phyloP scores from a whole-genome alignment of 2,329 filamentous ascomycete species.

The Cladobotryum protrusum region DNA sequence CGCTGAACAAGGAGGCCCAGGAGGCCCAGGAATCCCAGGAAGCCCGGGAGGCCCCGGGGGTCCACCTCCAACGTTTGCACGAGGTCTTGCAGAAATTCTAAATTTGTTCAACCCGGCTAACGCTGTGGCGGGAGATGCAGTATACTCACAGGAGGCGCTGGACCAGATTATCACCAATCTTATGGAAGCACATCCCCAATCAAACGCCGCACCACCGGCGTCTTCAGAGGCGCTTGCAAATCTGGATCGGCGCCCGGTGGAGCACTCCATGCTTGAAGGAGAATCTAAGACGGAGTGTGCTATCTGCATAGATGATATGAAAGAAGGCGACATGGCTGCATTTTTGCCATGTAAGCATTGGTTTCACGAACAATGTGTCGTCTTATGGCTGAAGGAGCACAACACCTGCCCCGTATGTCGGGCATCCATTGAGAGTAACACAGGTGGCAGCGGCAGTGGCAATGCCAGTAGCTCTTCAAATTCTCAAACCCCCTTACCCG shows the following conservation, averaged over 20 bases:
- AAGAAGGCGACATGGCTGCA: constrained; percentile 65
- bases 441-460: constrained; percentile 9
- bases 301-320: constrained; percentile 87
- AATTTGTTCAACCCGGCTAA: constrained; percentile 47
- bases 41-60: constrained; percentile 22
- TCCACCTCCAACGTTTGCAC: constrained; percentile 19
- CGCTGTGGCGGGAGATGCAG: constrained; percentile 65
- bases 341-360: constrained; percentile 84
- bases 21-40: constrained; percentile 6
- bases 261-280: constrained; percentile 59
- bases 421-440: constrained; percentile 42
- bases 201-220: constrained; percentile 77
- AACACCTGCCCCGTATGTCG: constrained; percentile 87
- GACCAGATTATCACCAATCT: constrained; percentile 82
- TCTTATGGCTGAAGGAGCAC: constrained; percentile 80
- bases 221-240: constrained; percentile 65
- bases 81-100: constrained; percentile 47
- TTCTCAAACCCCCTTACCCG: background rate
- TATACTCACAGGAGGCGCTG: constrained; percentile 84
- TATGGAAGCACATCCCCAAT: constrained; percentile 74
- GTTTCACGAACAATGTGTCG: constrained; percentile 82
- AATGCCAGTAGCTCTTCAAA: background rate
- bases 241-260: constrained; percentile 65
- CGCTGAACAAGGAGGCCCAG: constrained; percentile 1
- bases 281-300: constrained; percentile 76